Evolutionary conservation across 352 stramenopile species (phyloP).

Genomic region (Pythium monospermum): DNA sequence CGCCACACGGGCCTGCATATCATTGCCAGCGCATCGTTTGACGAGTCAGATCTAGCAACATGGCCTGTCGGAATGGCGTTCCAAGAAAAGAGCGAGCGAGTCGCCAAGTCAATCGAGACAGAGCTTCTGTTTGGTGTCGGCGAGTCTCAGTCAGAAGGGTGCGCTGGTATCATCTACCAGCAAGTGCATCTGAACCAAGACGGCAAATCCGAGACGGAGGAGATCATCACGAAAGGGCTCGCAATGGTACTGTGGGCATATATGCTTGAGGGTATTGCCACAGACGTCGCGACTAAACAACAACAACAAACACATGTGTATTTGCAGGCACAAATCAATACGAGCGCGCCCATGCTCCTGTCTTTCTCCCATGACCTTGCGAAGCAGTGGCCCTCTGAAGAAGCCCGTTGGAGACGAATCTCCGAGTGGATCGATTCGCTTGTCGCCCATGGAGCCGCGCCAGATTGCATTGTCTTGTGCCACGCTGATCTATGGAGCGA

Average conservation of each 20-base stretch:
- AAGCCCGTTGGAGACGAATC: constrained; percentile 16
- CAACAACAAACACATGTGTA: too few relatives aligned
- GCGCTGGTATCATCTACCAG: constrained; percentile 65
- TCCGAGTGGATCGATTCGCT: constrained; percentile 35
- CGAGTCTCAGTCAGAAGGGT: constrained; percentile 10
- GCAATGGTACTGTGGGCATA: constrained; percentile 37
- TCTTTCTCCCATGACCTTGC: constrained; percentile 38
- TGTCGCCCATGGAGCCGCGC: constrained; percentile 24
- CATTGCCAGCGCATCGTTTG: constrained; percentile 50
- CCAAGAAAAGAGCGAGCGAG: constrained; percentile 36
- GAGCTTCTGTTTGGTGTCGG: constrained; percentile 68
- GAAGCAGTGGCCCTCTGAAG: background rate
- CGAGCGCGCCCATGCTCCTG: constrained; percentile 54
- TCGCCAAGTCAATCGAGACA: constrained; percentile 50
- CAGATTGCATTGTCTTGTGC: constrained; percentile 51
- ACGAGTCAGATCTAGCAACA: constrained; percentile 22
- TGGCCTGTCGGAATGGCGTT: constrained; percentile 11
- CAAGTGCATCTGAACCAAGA: constrained; percentile 31
- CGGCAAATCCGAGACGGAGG: constrained; percentile 19
- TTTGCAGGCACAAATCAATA: constrained; percentile 53
- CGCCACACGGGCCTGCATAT: constrained; percentile 45
- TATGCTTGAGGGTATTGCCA: too few relatives aligned
- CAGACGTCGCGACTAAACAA: too few relatives aligned
- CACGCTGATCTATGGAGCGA: constrained; percentile 66
- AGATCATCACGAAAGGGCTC: constrained; percentile 29